Evolutionary conservation across 495 filamentous ascomycete species (phyloP).

Genomic region (Aspergillus heteromorphus): DNA sequence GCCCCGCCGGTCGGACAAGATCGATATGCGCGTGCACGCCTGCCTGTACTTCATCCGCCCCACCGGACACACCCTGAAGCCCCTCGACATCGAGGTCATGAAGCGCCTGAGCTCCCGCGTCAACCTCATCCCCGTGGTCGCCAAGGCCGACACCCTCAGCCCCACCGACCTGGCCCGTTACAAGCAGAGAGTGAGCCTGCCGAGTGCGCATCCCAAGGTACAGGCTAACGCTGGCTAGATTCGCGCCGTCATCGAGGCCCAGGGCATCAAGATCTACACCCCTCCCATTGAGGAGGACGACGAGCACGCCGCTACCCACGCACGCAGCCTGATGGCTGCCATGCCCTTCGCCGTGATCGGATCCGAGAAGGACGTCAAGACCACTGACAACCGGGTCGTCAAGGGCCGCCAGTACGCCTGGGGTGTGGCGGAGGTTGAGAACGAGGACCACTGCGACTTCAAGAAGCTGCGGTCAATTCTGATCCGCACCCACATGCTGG

Average conservation of each 20-base stretch:
- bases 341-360: slow-evolving; percentile 99
- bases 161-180: slow-evolving; percentile 84
- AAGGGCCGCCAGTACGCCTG: slow-evolving; percentile 99
- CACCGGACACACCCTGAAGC: slow-evolving; percentile 97
- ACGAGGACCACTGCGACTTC: slow-evolving; percentile 99
- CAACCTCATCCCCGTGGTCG: slow-evolving; percentile 96
- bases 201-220: background rate
- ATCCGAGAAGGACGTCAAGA: slow-evolving; percentile 98
- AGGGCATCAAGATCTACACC: slow-evolving; percentile 99
- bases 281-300: slow-evolving; percentile 97
- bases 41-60: slow-evolving; percentile 99
- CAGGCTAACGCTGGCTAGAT: slow-evolving; percentile 52
- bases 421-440: slow-evolving; percentile 99
- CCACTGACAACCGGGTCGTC: slow-evolving; percentile 86
- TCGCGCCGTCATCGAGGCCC: slow-evolving; percentile 89
- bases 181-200: slow-evolving; percentile 73
- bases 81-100: slow-evolving; percentile 99
- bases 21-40: slow-evolving; percentile 96
- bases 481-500: slow-evolving; percentile 99
- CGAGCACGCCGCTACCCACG: slow-evolving; percentile 89
- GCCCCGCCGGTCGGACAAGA: slow-evolving; percentile 94
- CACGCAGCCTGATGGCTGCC: slow-evolving; percentile 85
- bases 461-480: slow-evolving; percentile 99
- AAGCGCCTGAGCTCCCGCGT: slow-evolving; percentile 95
- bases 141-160: slow-evolving; percentile 96